Conservation (phyloP, 768 basidiomycete species). For the Russula sp. region DNA sequence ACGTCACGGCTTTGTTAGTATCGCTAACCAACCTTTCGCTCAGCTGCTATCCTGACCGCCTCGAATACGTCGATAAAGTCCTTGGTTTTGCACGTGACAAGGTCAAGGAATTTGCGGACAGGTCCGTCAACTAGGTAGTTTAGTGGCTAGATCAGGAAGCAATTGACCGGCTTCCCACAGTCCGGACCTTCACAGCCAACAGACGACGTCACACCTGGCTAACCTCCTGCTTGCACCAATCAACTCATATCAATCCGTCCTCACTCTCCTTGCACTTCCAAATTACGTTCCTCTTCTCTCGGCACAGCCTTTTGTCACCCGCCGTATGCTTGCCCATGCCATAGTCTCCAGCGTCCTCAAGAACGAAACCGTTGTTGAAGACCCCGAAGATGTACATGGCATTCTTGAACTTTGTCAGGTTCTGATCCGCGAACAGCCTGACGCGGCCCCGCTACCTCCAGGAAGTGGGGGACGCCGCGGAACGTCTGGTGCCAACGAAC, state of each 20-base stretch:
- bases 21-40: conserved; percentile 92
- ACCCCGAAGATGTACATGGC: conserved; percentile 90
- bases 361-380: conserved; percentile 93
- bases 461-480: conserved; percentile 49
- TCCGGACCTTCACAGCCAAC: conserved; percentile 81
- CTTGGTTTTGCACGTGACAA: conserved; percentile 85
- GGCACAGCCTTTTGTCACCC: conserved; percentile 83
- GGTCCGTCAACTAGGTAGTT: conserved; percentile 36
- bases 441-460: conserved; percentile 37
- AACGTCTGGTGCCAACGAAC: conserved; percentile 51
- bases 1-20: conserved; percentile 92
- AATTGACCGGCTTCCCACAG: conserved; percentile 35
- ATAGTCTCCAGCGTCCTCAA: conserved; percentile 92
- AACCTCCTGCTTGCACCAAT: conserved; percentile 90
- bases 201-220: conserved; percentile 87
- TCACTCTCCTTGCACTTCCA: conserved; percentile 94
- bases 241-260: conserved; percentile 92
- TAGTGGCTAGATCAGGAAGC: background rate
- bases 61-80: conserved; percentile 97
- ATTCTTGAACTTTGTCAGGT: conserved; percentile 91
- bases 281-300: conserved; percentile 79
- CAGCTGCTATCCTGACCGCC: conserved; percentile 93
- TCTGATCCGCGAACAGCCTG: conserved; percentile 79
- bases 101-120: conserved; percentile 76
- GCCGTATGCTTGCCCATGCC: conserved; percentile 90